A percentile compares a stretch with the other conserved stretches of the same genome.
These are phyloP conservation scores for Acorus gramineus DNA, from an alignment of 106 monocot genomes.

Conservation along the genomic window DNA sequence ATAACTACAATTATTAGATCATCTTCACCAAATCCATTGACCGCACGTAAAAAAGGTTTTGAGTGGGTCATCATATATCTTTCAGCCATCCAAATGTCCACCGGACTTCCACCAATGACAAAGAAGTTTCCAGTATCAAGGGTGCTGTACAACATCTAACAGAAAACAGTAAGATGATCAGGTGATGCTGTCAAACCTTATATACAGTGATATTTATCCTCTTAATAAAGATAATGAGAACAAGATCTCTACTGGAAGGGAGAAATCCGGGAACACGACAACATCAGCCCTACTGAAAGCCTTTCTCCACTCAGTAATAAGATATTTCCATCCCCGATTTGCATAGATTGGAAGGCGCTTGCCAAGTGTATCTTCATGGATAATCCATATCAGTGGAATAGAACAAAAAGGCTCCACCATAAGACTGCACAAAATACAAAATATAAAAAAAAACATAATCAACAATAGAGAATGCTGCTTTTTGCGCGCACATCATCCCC, in stretches of 20 bases:
- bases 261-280: slow-evolving; percentile 86
- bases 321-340: slow-evolving; percentile 28
- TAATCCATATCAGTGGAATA: slow-evolving; percentile 84
- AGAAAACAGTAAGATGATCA: slow-evolving; percentile 8
- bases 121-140: slow-evolving; percentile 85
- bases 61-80: slow-evolving; percentile 40
- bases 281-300: slow-evolving; percentile 63
- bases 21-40: slow-evolving; percentile 47
- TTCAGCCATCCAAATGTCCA: slow-evolving; percentile 41
- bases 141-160: slow-evolving; percentile 63
- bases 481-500: too few relatives aligned
- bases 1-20: slow-evolving; percentile 61
- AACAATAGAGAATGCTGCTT: not conserved
- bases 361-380: slow-evolving; percentile 79
- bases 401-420: slow-evolving; percentile 72
- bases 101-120: slow-evolving; percentile 70
- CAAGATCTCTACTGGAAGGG: slow-evolving; percentile 57
- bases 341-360: slow-evolving; percentile 52
- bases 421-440: slow-evolving; percentile 42
- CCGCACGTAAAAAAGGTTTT: slow-evolving; percentile 27
- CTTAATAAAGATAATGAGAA: not conserved
- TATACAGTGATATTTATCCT: too few relatives aligned
- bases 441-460: not conserved
- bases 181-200: too few relatives aligned
- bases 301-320: slow-evolving; percentile 64